Conservation (phyloP, 1,284 basidiomycete species). For the Sporisorium graminicola region DNA sequence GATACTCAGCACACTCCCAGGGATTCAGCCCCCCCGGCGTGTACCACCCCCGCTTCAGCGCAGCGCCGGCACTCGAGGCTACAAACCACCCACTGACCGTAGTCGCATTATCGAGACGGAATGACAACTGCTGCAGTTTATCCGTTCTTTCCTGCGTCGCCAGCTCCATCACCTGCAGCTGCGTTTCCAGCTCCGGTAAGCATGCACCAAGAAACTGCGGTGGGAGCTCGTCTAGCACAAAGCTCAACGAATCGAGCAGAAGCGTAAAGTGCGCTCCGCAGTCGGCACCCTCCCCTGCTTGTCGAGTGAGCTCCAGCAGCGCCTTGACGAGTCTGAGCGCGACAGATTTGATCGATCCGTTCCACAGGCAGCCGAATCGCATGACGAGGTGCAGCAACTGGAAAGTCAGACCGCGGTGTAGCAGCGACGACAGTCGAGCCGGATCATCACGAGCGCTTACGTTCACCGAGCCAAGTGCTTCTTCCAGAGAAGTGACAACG, state of each 20-base stretch:
- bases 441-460: background rate
- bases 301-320: slow-evolving; percentile 24
- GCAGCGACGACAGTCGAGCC: slow-evolving; percentile 1
- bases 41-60: slow-evolving; percentile 38
- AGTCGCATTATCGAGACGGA: slow-evolving; percentile 17
- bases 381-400: slow-evolving; percentile 37
- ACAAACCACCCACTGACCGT: slow-evolving; percentile 19
- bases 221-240: slow-evolving; percentile 52
- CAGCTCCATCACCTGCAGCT: slow-evolving; percentile 18
- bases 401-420: slow-evolving; percentile 13
- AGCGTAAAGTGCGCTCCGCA: slow-evolving; percentile 15
- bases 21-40: slow-evolving; percentile 32
- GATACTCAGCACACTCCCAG: slow-evolving; percentile 51
- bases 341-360: slow-evolving; percentile 17
- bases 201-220: slow-evolving; percentile 12
- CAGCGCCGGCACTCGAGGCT: slow-evolving; percentile 27
- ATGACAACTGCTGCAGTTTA: slow-evolving; percentile 25
- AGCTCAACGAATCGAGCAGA: slow-evolving; percentile 38
- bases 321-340: slow-evolving; percentile 27
- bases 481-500: slow-evolving; percentile 28
- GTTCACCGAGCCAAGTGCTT: background rate
- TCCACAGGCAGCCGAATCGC: slow-evolving; percentile 47
- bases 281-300: slow-evolving; percentile 16
- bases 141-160: slow-evolving; percentile 21
- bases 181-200: slow-evolving; percentile 26